Evolutionary conservation across 2,329 filamentous ascomycete species (phyloP), one percentile per base, ranked within the genome.

Genomic region (Aspergillus pseudoterreus): DNA sequence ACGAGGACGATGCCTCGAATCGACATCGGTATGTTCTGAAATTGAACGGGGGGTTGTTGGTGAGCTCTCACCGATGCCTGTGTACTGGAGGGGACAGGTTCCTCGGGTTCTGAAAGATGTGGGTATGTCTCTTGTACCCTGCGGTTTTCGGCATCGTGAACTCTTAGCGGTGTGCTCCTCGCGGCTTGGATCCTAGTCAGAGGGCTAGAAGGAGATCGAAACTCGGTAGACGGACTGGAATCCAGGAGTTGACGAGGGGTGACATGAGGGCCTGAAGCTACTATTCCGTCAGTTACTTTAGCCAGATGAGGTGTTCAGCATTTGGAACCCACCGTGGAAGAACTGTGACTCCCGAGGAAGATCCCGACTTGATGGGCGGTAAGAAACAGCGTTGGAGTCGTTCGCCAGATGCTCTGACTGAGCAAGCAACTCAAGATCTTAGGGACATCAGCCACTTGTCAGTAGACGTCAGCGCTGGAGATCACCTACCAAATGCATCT

Each of bases 1-100:
- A 87, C 71, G 12, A 87, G 76, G 36, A 75, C 71, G 53, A 88
- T 84, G 0, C 84, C 85, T 66, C 82, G 80, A 42, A 82, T 72
- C 1, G 71, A 59, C 27, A 62, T 41, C 51, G 61, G 58, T 30
- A 67, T 56, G 50, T 72, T 54, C 49, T 55, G 43, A n/a, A 66
- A 69, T 3, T 50, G 48, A 9, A 19, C 47, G 8, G 22, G 49
- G 48, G 4, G 9, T 14, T 17, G 33, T 48, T 15, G 27, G 15
- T 8, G 41, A 6, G 5, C 3, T 43, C 27, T 9, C 11, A 24
- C 14, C 12, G 33, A 15, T 12, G 15, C 35, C 14, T 42, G 24
- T 17, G 15, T 9, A 6, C 15, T 22, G 12, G 8, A 21, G 12
- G 14, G 12, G 14, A 42, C 4, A 39, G 24, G 33, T 14, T 45